These are phyloP conservation scores for Viola pubescens DNA, from an alignment of 441 rosid species.

Conservation along the genomic window DNA sequence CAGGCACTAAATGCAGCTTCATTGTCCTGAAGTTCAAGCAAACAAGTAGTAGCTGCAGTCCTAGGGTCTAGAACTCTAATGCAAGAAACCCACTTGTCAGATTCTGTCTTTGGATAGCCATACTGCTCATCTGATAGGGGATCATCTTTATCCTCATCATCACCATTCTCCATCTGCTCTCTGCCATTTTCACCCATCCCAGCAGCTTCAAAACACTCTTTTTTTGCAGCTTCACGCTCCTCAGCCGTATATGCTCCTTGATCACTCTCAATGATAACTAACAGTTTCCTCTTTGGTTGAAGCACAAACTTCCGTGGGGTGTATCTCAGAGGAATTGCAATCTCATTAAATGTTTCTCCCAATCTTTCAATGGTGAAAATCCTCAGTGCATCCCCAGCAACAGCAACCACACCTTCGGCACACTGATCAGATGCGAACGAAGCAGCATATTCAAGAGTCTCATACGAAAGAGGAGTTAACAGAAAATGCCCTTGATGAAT, in stretches of 20 bases:
- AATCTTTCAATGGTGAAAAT: slow-evolving; percentile 86
- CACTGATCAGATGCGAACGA: slow-evolving; percentile 98
- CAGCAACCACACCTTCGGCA: slow-evolving; percentile 96
- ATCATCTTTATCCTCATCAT: slow-evolving; percentile 86
- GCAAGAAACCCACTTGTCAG: slow-evolving; percentile 93
- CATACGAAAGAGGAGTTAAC: slow-evolving; percentile 87
- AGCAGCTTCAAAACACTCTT: slow-evolving; percentile 78
- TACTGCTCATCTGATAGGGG: slow-evolving; percentile 91
- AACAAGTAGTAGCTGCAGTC: slow-evolving; percentile 78
- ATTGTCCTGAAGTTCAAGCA: slow-evolving; percentile 91
- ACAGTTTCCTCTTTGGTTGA: slow-evolving; percentile 65
- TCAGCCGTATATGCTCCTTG: slow-evolving; percentile 92
- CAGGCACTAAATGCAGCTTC: slow-evolving; percentile 94
- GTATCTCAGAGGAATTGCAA: slow-evolving; percentile 78
- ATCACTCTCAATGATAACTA: slow-evolving; percentile 87
- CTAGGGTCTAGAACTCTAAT: slow-evolving; percentile 90
- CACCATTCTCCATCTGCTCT: slow-evolving; percentile 47
- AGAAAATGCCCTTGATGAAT: slow-evolving; percentile 93
- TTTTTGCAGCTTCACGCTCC: slow-evolving; percentile 90
- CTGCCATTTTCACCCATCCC: slow-evolving; percentile 77
- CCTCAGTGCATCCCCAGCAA: slow-evolving; percentile 89
- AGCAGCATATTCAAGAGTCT: slow-evolving; percentile 92
- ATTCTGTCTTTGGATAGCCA: slow-evolving; percentile 93
- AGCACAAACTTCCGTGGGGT: slow-evolving; percentile 89
- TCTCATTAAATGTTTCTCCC: slow-evolving; percentile 91